phyloP scores from a whole-genome alignment of 106 monocot genomes.

The Cymbidium sinense region DNA sequence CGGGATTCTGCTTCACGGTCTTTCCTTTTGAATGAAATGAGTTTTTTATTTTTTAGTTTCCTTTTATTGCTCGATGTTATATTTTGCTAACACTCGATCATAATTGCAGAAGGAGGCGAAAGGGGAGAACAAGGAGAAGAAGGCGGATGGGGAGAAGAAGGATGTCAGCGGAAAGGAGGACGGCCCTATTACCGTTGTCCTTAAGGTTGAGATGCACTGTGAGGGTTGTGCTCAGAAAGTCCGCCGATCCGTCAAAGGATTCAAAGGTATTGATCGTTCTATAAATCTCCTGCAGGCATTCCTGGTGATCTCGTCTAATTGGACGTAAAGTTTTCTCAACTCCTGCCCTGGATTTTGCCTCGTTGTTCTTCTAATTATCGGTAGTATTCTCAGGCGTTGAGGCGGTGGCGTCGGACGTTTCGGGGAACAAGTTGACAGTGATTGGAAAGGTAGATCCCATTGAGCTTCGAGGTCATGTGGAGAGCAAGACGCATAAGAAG shows the following conservation, averaged over 20 bases:
- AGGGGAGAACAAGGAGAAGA: not conserved
- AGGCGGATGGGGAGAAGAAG: constrained; percentile 11
- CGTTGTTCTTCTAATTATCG: not conserved
- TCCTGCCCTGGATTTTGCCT: not conserved
- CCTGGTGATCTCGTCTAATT: not conserved
- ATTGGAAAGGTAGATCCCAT: constrained; percentile 53
- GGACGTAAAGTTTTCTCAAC: too few species aligned
- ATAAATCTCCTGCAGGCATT: not conserved
- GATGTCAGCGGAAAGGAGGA: constrained; percentile 7
- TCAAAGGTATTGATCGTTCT: constrained; percentile 27
- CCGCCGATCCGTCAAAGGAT: constrained; percentile 25
- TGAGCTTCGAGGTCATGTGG: constrained; percentile 32
- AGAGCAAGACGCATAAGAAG: constrained; percentile 40
- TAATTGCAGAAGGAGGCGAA: constrained; percentile 1
- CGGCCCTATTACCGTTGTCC: constrained; percentile 19
- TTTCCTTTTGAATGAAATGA: not conserved
- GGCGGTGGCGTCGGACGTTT: constrained; percentile 23
- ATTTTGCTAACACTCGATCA: not conserved
- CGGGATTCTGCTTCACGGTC: not conserved
- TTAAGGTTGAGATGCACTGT: constrained; percentile 63
- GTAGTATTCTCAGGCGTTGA: constrained; percentile 23
- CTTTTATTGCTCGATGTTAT: too few species aligned
- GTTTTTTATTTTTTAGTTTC: too few species aligned
- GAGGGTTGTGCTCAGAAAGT: constrained; percentile 52
- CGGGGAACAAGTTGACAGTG: constrained; percentile 40